Conservation (phyloP, 257 asterid species). For the Echites panduratus region DNA sequence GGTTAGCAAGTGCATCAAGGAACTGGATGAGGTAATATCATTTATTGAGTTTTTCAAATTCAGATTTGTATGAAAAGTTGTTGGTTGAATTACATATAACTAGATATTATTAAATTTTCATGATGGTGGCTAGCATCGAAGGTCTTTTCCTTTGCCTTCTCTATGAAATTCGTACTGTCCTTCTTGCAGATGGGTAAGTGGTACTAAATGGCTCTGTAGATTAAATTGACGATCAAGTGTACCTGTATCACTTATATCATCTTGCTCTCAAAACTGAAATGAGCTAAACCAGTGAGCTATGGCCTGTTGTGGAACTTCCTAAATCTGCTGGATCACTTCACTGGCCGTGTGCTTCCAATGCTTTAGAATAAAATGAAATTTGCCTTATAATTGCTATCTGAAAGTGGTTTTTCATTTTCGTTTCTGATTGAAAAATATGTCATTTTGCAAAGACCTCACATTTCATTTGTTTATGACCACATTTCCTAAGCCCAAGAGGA, state of each 20-base stretch:
- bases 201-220: background rate
- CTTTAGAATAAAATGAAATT: background rate
- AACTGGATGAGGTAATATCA: slow-evolving; percentile 50
- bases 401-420: background rate
- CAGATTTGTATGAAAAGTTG: background rate
- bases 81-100: background rate
- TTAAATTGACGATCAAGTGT: background rate
- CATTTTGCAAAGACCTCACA: too few species aligned
- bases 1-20: slow-evolving; percentile 42
- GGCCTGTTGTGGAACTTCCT: background rate
- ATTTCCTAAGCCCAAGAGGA: background rate
- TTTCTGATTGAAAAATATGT: background rate
- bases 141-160: background rate
- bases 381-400: background rate
- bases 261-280: background rate
- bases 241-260: background rate
- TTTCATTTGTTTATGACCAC: background rate
- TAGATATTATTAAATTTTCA: background rate
- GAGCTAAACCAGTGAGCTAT: too few species aligned
- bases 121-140: background rate
- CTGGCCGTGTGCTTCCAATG: background rate
- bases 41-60: background rate
- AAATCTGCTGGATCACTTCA: background rate
- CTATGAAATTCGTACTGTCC: background rate
- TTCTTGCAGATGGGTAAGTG: background rate